Base-by-base conservation (phyloP, 306 rosid genomes). In the Urtica urens region DNA sequence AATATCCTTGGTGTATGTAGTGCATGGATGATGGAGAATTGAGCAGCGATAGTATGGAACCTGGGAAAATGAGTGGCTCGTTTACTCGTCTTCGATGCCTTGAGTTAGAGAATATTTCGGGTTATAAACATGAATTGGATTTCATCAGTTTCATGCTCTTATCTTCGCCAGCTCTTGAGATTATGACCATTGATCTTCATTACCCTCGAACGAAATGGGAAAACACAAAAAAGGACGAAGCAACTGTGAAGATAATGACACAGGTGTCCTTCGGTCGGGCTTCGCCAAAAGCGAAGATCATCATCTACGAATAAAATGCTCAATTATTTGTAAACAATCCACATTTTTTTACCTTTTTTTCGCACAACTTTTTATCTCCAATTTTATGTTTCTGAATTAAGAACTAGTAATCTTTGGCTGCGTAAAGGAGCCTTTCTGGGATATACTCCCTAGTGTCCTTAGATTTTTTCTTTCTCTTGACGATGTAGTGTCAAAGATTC, bases 211-310 rank as follows among this genome's bases (percentile, higher is more conserved):
- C 15, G 68, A 42, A n/a, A n/a, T n/a, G n/a, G n/a, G n/a, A n/a
- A n/a, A n/a, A n/a, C n/a, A n/a, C n/a, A 7, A 73, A 38, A 30
- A 40, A 14, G 15, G 78, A 63, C 59, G 40, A 76, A 73, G 67
- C 63, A 74, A 49, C 51, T 76, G 30, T 44, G n/a, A n/a, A n/a
- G n/a, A n/a, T n/a, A n/a, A n/a, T n/a, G n/a, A n/a, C n/a, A n/a
- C n/a, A n/a, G n/a, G n/a, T 76, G 58, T 70, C 58, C 51, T 76
- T 60, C 30, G 55, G 63, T 62, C 71, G 94, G 62, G 59, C 70
- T 47, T 83, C 88, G 3, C 60, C 12, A n/a, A 60, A 35, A 41
- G 85, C 88, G 41, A 78, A 83, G 68, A 65, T 83, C 42, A 22
- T 73, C 43, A 79, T 60, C 59, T 11, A 6, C 7, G 37, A 31